These are phyloP conservation scores for Candida pini DNA, from an alignment of 805 yeast genomes.

Conservation along the genomic window DNA sequence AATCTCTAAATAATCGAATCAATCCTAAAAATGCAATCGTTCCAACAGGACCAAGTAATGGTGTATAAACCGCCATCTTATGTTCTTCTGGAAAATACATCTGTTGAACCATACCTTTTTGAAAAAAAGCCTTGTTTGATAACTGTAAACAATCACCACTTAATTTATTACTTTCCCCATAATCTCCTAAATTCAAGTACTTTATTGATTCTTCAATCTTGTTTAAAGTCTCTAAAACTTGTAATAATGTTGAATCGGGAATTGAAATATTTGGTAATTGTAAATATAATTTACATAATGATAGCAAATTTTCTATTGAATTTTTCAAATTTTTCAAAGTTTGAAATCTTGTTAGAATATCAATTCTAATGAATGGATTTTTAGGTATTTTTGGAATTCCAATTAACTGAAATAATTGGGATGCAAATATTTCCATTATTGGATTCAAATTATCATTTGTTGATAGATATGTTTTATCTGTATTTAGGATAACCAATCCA, in stretches of 20 bases:
- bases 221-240: constrained; percentile 48
- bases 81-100: constrained; percentile 94
- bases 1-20: constrained; percentile 30
- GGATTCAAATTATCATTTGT: constrained; percentile 46
- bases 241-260: constrained; percentile 61
- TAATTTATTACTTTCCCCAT: constrained; percentile 31
- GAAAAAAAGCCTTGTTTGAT: constrained; percentile 81
- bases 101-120: constrained; percentile 92
- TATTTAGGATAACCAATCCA: constrained; percentile 56
- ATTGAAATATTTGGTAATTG: constrained; percentile 77
- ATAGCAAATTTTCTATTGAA: constrained; percentile 64
- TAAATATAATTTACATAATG: constrained; percentile 63
- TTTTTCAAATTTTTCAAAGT: constrained; percentile 52
- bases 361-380: constrained; percentile 59
- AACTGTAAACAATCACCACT: constrained; percentile 51
- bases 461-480: constrained; percentile 27
- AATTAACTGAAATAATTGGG: constrained; percentile 66
- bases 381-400: constrained; percentile 60
- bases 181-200: constrained; percentile 27
- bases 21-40: constrained; percentile 56
- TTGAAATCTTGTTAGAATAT: constrained; percentile 56
- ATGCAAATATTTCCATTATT: constrained; percentile 61
- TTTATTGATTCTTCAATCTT: constrained; percentile 34
- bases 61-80: constrained; percentile 88
- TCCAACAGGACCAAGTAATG: constrained; percentile 79